Evolutionary conservation across 345 rosid genomes (phyloP), one percentile per base, ranked within the genome.

Genomic region (Tarenaya hassleriana): DNA sequence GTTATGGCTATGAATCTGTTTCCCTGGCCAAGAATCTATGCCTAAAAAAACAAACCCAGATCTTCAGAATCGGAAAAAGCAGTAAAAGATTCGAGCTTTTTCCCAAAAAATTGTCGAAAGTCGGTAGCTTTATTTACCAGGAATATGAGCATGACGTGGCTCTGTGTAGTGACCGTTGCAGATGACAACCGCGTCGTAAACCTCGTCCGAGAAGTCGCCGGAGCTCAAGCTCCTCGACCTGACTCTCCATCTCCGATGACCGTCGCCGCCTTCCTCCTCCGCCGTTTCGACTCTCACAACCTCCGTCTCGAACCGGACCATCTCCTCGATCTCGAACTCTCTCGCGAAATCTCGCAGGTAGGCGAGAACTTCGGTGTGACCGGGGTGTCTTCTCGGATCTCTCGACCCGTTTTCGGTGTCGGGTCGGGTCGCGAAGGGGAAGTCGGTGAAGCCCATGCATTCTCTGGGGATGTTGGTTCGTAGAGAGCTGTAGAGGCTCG

Each of bases 391-490:
- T 73, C 96, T 88, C 52, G 63, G 70, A 53, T 92, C 96, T 27
- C 81, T 58, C 12, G 63, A 60, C 47, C 71, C 56, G 7, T 60
- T 52, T 57, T 63, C 54, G n/a, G n/a, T n/a, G 1, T 45, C 72
- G 7, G 51, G 59, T 19, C 66, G 53, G 56, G 59, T 12, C 57
- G 80, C 71, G 41, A 87, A 88, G 17, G 95, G 98, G 66, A 63
- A 92, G 55, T 81, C 95, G 3, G 38, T 52, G 63, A 72, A 88
- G 5, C 98, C 98, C 98, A 92, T 92, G 27, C 60, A 68, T 55
- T 92, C 96, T 53, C 98, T 59, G 1, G 98, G 88, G 18, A 92
- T 77, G 60, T 92, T 92, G 58, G 95, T 88, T 16, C 98, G 88
- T 46, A 92, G 72, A 1, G 98, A 83, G 21, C 15, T 52, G 71